Conservation (phyloP, 2,329 filamentous ascomycete species). For the Thielaviopsis punctulata region DNA sequence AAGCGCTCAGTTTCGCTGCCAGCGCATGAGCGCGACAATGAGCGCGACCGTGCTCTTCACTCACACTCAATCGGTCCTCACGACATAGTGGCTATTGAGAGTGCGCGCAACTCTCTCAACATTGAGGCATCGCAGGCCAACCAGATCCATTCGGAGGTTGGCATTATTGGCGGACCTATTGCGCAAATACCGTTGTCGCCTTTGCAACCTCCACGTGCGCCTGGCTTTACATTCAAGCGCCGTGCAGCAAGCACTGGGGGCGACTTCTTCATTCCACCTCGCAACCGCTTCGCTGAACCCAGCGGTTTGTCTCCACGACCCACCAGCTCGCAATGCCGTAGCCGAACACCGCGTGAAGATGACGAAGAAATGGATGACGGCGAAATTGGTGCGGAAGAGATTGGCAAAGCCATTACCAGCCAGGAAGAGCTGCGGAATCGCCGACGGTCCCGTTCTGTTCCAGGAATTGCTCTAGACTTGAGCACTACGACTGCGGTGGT, state of each 20-base stretch:
- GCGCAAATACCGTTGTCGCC: neutral
- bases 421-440: constrained; percentile 28
- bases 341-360: constrained; percentile 21
- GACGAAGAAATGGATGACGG: constrained; percentile 23
- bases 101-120: constrained; percentile 35
- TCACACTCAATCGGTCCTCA: constrained; percentile 44
- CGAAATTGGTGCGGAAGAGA: constrained; percentile 16
- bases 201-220: neutral
- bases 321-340: constrained; percentile 39
- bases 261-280: constrained; percentile 4
- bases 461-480: constrained; percentile 29
- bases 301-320: constrained; percentile 41
- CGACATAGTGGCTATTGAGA: constrained; percentile 35
- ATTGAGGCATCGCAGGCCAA: constrained; percentile 19
- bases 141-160: neutral
- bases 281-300: constrained; percentile 11
- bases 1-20: constrained; percentile 43
- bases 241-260: constrained; percentile 8
- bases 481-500: neutral
- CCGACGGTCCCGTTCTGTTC: constrained; percentile 42
- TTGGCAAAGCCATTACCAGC: constrained; percentile 45
- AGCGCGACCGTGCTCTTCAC: constrained; percentile 41
- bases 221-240: constrained; percentile 2
- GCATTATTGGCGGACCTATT: neutral
- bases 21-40: constrained; percentile 43